Evolutionary conservation across 495 filamentous ascomycete species (phyloP).

Genomic region (Clavariopsis aquatica): DNA sequence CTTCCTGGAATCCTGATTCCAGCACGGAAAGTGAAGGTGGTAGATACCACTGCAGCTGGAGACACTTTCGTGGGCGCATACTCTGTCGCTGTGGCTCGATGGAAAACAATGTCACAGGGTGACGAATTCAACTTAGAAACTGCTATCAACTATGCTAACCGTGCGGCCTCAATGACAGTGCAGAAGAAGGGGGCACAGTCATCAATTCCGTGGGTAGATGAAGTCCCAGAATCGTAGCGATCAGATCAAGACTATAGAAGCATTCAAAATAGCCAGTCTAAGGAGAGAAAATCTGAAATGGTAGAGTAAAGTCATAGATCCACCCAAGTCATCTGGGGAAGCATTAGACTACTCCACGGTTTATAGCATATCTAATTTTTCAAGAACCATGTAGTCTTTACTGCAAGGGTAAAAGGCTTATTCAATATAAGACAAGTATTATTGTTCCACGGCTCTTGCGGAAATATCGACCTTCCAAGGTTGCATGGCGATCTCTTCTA

Average conservation of each 20-base stretch:
- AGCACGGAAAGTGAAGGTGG: slow-evolving; percentile 64
- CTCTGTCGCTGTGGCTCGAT: slow-evolving; percentile 63
- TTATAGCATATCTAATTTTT: too few relatives aligned
- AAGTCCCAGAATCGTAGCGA: slow-evolving; percentile 51
- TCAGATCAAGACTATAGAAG: not conserved
- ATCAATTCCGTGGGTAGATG: slow-evolving; percentile 85
- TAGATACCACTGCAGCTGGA: slow-evolving; percentile 93
- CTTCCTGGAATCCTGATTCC: slow-evolving; percentile 42
- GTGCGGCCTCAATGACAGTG: slow-evolving; percentile 74
- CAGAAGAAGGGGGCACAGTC: slow-evolving; percentile 78
- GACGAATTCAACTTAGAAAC: slow-evolving; percentile 41
- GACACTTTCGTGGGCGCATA: slow-evolving; percentile 94
- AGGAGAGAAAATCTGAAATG: not conserved
- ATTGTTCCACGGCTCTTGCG: too few relatives aligned
- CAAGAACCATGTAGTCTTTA: too few relatives aligned
- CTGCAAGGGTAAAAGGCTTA: too few relatives aligned
- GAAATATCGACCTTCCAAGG: not conserved
- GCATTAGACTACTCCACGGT: too few relatives aligned
- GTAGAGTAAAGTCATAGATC: not conserved
- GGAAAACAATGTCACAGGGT: slow-evolving; percentile 50
- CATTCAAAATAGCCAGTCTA: not conserved
- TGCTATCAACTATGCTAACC: slow-evolving; percentile 68
- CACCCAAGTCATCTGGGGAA: too few relatives aligned
- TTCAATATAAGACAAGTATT: too few relatives aligned
- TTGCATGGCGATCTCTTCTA: not conserved